phyloP scores from a whole-genome alignment of 306 rosid species.

The Senna siamea region DNA sequence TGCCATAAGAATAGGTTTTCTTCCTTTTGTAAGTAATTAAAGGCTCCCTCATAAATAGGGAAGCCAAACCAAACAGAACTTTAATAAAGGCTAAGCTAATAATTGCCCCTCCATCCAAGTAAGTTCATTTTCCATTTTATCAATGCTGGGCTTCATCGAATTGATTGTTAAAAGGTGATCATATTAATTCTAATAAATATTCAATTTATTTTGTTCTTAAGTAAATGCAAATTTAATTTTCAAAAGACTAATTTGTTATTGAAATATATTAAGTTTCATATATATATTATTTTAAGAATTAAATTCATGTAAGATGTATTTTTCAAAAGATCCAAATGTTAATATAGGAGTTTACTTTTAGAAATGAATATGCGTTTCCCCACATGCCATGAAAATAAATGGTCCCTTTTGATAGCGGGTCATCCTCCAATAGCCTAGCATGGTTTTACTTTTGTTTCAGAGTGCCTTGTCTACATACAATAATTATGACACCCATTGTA shows the following conservation, averaged over 20 bases:
- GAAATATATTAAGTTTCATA: too few species aligned
- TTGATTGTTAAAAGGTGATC: background rate
- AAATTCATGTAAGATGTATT: background rate
- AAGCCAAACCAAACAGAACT: background rate
- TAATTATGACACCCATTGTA: slow-evolving; percentile 41
- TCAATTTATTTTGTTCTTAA: too few species aligned
- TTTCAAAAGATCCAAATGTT: background rate
- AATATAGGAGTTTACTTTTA: too few species aligned
- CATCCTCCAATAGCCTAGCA: slow-evolving; percentile 27
- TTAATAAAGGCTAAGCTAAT: too few species aligned
- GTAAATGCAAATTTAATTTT: background rate
- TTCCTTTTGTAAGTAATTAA: background rate
- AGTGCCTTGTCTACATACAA: slow-evolving; percentile 6
- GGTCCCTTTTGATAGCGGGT: slow-evolving; percentile 22
- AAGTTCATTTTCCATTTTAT: too few species aligned
- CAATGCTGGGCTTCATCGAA: too few species aligned
- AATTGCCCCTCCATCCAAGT: too few species aligned
- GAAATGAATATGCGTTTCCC: background rate
- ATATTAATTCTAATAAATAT: too few species aligned
- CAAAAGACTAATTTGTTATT: too few species aligned
- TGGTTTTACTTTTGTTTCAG: slow-evolving; percentile 33
- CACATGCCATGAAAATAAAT: background rate
- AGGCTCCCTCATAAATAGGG: too few species aligned
- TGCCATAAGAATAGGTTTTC: too few species aligned
- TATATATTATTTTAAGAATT: background rate